Base-by-base conservation (phyloP, 176 grass and related monocot genomes). In the Neostapfia colusana region DNA sequence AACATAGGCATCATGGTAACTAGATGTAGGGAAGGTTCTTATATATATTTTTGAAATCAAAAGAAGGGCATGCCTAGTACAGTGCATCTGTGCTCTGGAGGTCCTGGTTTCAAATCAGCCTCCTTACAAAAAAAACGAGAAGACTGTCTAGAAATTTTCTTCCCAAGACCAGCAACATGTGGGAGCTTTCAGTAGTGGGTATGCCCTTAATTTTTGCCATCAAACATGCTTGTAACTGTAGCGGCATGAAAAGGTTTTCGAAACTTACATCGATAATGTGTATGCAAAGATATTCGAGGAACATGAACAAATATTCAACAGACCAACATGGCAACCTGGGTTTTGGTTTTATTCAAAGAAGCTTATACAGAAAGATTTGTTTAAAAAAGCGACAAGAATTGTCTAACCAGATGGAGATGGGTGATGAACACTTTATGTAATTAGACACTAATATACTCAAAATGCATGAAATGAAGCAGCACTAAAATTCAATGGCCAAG, bases 251-350 rank as follows among this genome's bases (percentile, higher is more conserved):
- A 31, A 31, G 31, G 31, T 31, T 31, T 31, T 31, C 3, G 31
- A 74, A 59, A 49, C 60, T 77, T 58, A 9, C 21, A 42, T 14
- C 66, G 62, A 46, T 57, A 87, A 72, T 63, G 71, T 46, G 65
- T 17, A 42, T 16, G 76, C 20, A 44, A 26, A 56, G 36, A 49
- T 48, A 17, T 59, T 67, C 54, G 6, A 24, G 51, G 10, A 67
- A 70, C 46, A 24, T 23, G 64, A 83, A 77, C 76, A 16, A 28
- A 31, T 62, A 84, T 13, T 27, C 31, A 63, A 28, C 27, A 35
- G 28, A 76, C 27, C 6, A 82, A 67, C 40, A 67, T n/a, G 17
- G 21, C 5, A 82, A 57, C 51, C 46, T 21, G 7, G 27, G 67
- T 48, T 53, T 45, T 69, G 66, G 46, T n/a, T n/a, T 58, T 67